Evolutionary conservation across 805 yeast species (phyloP), one percentile per base, ranked within the genome.

Genomic region (Sugiyamaella qingdaonensis): DNA sequence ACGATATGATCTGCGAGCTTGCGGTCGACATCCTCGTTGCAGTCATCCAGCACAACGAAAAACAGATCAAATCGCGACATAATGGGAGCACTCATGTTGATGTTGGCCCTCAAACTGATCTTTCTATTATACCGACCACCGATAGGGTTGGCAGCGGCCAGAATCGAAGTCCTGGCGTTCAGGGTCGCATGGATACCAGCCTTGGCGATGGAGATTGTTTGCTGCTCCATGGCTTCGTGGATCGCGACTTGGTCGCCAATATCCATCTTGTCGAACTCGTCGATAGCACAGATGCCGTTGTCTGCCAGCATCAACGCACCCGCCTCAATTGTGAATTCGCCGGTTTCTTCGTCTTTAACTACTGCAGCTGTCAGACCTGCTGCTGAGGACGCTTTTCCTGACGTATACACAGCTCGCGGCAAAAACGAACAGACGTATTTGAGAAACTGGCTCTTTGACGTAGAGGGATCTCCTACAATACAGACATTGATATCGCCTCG

Each of bases 211-310:
- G 97, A 91, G 60, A 94, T 94, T 0, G 99, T 94, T 71, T 94
- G 99, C 73, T 94, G 99, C 78, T 94, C 99, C 99, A 94, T 94
- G 21, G 98, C 99, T 74, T 94, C 99, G 73, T 94, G 99, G 73
- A 94, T 92, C 2, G 98, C 98, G 52, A 94, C 98, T 72, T 94
- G 98, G 71, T 94, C 98, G 1, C 84, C 72, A 42, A 91, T 70
- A 69, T 92, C 97, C 99, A 94, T 94, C 74, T 94, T 94, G 68
- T 94, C 99, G 63, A 94, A 94, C 73, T 94, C 99, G 69, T 94
- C 99, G 69, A 94, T 94, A 63, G 97, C 95, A 78, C 99, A 94
- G 56, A 94, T 88, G 57, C 99, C 99, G 66, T 92, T 94, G 72
- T 94, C 99, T 1, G 99, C 98, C 59, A 94, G 77, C 97, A 94